Evolutionary conservation across 306 rosid species (phyloP).

Genomic region (Abrus pulchellus): DNA sequence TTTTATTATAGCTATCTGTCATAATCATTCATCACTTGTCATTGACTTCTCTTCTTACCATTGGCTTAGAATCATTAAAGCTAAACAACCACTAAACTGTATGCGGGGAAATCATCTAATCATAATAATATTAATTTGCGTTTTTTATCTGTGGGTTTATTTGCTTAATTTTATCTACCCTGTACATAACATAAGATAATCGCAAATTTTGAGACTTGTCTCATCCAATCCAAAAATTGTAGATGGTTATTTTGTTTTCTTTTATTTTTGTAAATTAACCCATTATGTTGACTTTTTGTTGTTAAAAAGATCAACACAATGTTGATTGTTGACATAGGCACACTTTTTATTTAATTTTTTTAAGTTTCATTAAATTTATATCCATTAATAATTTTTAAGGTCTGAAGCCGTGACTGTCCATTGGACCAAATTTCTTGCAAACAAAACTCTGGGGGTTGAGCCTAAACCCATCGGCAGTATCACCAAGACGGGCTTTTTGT

Average conservation of each 20-base stretch:
- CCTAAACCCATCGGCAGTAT: background rate
- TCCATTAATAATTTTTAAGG: background rate
- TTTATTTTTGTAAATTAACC: too few species aligned
- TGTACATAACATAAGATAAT: background rate
- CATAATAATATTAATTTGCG: background rate
- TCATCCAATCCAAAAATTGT: background rate
- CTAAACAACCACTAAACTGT: background rate
- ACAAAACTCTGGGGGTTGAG: background rate
- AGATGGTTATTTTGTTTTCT: background rate
- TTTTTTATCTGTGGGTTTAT: background rate
- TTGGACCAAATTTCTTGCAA: background rate
- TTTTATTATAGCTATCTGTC: conserved; percentile 3
- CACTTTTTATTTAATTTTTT: too few species aligned
- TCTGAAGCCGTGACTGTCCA: background rate
- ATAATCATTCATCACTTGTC: conserved; percentile 18
- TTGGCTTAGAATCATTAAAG: background rate
- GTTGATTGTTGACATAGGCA: too few species aligned
- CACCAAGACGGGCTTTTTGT: background rate
- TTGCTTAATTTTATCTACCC: background rate
- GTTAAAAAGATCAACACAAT: background rate
- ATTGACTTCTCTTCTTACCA: background rate
- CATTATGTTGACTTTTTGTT: background rate
- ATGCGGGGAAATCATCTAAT: conserved; percentile 5
- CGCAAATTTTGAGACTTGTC: too few species aligned
- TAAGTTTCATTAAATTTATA: background rate